Evolutionary conservation across 2,329 filamentous ascomycete species (phyloP).

Genomic region (Bipolaris sorokiniana): DNA sequence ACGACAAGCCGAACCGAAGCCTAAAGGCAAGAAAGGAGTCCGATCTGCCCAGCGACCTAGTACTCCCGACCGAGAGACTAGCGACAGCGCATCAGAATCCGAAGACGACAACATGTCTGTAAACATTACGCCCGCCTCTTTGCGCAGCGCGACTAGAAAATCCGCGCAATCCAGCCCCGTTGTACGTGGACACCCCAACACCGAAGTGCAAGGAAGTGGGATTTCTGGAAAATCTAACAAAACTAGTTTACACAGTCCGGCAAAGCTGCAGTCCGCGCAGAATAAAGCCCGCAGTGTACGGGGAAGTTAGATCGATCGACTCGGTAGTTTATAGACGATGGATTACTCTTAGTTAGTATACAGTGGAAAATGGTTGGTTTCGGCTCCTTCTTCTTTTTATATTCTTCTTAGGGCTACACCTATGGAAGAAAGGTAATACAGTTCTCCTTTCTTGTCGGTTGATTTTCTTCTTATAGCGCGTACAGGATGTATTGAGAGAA

Average conservation of each 20-base stretch:
- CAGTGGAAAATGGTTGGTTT: neutral
- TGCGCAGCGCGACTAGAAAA: slow-evolving; percentile 41
- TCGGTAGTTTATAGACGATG: neutral
- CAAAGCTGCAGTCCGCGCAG: slow-evolving; percentile 4
- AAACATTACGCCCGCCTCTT: slow-evolving; percentile 47
- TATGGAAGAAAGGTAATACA: no score
- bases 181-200: neutral
- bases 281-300: slow-evolving; percentile 19
- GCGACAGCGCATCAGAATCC: slow-evolving; percentile 15
- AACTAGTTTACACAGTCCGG: neutral
- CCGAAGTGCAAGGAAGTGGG: neutral
- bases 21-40: slow-evolving; percentile 21
- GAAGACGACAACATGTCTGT: slow-evolving; percentile 35
- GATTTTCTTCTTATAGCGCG: no score
- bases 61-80: slow-evolving; percentile 22
- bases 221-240: neutral
- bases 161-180: slow-evolving; percentile 10
- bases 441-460: no score
- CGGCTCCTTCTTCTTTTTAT: neutral
- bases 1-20: slow-evolving; percentile 14
- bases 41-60: slow-evolving; percentile 23
- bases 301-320: slow-evolving; percentile 11
- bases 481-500: no score
- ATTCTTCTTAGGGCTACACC: no score
- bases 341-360: neutral